Conservation (phyloP, 495 filamentous ascomycete genomes). For the Hyphodiscus hymeniophilus region DNA sequence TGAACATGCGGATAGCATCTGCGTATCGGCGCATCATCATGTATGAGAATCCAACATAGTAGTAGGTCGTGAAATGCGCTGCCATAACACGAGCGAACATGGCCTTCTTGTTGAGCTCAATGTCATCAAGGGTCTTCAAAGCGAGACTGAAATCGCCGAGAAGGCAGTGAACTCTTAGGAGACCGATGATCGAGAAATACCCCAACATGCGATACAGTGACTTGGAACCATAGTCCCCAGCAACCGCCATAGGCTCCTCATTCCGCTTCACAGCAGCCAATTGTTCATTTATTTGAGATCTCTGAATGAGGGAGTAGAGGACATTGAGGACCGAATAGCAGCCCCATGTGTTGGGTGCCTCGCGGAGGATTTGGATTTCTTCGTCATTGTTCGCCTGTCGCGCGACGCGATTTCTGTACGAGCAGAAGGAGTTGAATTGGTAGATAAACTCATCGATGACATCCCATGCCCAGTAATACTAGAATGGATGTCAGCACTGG, state of each 20-base stretch:
- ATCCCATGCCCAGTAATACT: slow-evolving; percentile 99
- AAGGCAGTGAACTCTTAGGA: slow-evolving; percentile 91
- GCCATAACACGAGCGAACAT: slow-evolving; percentile 99
- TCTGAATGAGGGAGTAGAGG: slow-evolving; percentile 96
- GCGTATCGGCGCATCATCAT: slow-evolving; percentile 99
- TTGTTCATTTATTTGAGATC: slow-evolving; percentile 96
- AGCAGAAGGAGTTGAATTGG: slow-evolving; percentile 99
- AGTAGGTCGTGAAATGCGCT: slow-evolving; percentile 99
- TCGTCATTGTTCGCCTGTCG: slow-evolving; percentile 78
- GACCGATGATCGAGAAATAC: slow-evolving; percentile 97
- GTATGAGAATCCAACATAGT: slow-evolving; percentile 99
- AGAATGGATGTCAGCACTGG: slow-evolving; percentile 9
- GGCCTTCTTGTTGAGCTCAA: slow-evolving; percentile 99
- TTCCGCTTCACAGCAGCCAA: slow-evolving; percentile 87
- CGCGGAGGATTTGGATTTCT: slow-evolving; percentile 81
- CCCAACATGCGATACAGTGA: slow-evolving; percentile 96
- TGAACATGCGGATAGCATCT: slow-evolving; percentile 99
- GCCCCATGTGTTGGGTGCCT: slow-evolving; percentile 98
- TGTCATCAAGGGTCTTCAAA: slow-evolving; percentile 96
- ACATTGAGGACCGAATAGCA: slow-evolving; percentile 99
- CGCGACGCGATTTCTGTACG: slow-evolving; percentile 86
- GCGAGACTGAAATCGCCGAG: slow-evolving; percentile 97
- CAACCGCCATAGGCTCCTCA: slow-evolving; percentile 76
- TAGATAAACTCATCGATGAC: slow-evolving; percentile 99
- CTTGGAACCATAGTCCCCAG: slow-evolving; percentile 89